A percentile compares a stretch with the other conserved stretches of the same genome.
These are phyloP conservation scores for Blepharisma japonicum DNA, from an alignment of 73 alveolate genomes.

Conservation along the genomic window DNA sequence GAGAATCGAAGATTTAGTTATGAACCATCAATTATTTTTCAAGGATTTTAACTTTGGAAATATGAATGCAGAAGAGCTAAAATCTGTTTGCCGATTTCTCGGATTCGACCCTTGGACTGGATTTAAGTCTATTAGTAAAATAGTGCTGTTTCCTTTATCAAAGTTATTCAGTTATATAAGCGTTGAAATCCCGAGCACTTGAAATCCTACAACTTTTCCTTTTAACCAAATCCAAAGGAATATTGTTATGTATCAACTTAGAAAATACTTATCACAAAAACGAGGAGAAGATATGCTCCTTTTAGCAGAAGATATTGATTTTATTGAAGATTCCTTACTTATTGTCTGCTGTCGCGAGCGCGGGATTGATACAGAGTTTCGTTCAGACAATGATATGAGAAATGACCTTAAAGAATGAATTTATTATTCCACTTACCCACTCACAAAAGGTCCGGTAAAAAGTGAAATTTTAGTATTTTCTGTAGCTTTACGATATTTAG, in stretches of 20 bases:
- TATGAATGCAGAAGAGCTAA: conserved; percentile 11
- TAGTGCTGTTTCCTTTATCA: neutral
- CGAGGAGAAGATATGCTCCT: conserved; percentile 16
- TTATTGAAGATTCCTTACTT: neutral
- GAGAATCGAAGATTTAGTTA: neutral
- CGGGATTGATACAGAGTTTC: conserved; percentile 22
- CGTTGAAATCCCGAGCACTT: neutral
- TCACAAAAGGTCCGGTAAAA: neutral
- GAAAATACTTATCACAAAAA: neutral
- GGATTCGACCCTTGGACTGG: conserved; percentile 23
- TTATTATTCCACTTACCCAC: conserved; percentile 2
- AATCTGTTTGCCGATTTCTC: conserved; percentile 15
- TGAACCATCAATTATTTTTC: neutral
- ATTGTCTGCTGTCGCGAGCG: conserved; percentile 10
- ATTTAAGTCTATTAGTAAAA: neutral
- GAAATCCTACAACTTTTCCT: neutral
- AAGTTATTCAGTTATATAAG: conserved; percentile 2
- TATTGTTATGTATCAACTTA: neutral
- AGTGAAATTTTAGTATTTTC: neutral
- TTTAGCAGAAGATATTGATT: conserved; percentile 5
- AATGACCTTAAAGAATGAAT: neutral
- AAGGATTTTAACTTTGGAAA: neutral
- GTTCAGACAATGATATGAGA: neutral
- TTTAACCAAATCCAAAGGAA: neutral
- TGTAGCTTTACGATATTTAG: neutral